Base-by-base conservation (phyloP, 441 rosid species). In the Raphanus hybrid region DNA sequence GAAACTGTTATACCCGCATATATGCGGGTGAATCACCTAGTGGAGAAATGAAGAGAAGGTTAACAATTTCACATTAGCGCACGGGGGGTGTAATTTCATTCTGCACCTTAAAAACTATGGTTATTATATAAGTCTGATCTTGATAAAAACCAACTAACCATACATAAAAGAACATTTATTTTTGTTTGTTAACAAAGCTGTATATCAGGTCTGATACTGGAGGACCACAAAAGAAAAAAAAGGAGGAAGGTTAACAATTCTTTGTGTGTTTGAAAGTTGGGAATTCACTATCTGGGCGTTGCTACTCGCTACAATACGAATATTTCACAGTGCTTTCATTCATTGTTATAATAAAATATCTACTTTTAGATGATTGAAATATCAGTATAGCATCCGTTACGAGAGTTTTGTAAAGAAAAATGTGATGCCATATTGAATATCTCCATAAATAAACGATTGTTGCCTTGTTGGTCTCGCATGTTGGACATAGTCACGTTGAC, bases 401-500 rank as follows among this genome's bases (percentile, higher is more conserved):
- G 55, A 48, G 60, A 55, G 60, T 55, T 55, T 55, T 55, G 60
- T 54, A 54, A 18, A 18, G 18, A 18, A 43, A 55, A 18, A 16
- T 18, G 27, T 55, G 10, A 55, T 55, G 60, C 27, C 12, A 8
- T 55, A 55, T 16, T 54, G 11, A 54, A 16, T 16, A 16, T 54
- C 4, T 54, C 4, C 4, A 5, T 15, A 52, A 14, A 57, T 18
- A 52, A 43, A 43, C 12, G 50, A n/a, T 43, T 43, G 50, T 23
- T 23, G 26, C 26, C 26, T 23, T 23, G 26, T 34, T 34, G 41
- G n/a, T 74, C 45, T 41, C 35, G n/a, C 34, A 12, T 18, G 60
- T 59, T 29, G 29, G 74, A 76, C 70, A 14, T 52, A 52, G 79
- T 76, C 79, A 62, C 11, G 64, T 61, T 76, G 70, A 76, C 79